These are phyloP conservation scores for Adansonia digitata DNA, from an alignment of 345 rosid species.

Conservation along the genomic window DNA sequence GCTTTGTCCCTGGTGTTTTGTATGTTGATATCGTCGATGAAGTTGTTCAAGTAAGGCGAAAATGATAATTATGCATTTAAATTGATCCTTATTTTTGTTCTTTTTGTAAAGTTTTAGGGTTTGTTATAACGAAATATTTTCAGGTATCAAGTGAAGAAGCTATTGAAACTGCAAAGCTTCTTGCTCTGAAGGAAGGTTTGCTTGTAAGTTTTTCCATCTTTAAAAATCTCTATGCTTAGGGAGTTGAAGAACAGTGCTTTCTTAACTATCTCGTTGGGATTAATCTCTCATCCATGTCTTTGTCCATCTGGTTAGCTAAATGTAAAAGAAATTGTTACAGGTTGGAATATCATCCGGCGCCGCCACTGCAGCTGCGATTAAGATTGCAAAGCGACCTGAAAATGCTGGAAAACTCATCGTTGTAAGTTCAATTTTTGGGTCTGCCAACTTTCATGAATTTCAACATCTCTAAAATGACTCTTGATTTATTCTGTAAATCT, in stretches of 20 bases:
- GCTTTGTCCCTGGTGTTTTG: conserved; percentile 83
- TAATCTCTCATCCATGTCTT: neutral
- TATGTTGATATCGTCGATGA: conserved; percentile 64
- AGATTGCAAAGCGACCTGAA: conserved; percentile 77
- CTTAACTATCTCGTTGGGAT: neutral
- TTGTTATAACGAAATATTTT: too few relatives aligned
- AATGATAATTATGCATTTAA: neutral
- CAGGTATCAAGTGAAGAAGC: conserved; percentile 82
- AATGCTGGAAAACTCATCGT: conserved; percentile 81
- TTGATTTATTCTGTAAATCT: neutral
- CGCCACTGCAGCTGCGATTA: conserved; percentile 73
- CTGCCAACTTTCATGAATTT: neutral
- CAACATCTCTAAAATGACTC: neutral
- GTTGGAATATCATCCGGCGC: conserved; percentile 96
- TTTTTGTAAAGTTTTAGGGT: neutral
- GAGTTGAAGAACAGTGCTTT: too few relatives aligned
- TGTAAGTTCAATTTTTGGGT: conserved; percentile 36
- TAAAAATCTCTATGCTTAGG: neutral
- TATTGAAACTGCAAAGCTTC: conserved; percentile 68
- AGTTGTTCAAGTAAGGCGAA: conserved; percentile 64
- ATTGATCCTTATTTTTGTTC: neutral
- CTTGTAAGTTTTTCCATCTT: conserved; percentile 43
- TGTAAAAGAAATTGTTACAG: conserved; percentile 23
- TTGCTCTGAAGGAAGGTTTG: conserved; percentile 81
- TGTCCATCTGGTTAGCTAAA: neutral